Evolutionary conservation across 345 rosid species (phyloP).

Genomic region (Eucalyptus victrix): DNA sequence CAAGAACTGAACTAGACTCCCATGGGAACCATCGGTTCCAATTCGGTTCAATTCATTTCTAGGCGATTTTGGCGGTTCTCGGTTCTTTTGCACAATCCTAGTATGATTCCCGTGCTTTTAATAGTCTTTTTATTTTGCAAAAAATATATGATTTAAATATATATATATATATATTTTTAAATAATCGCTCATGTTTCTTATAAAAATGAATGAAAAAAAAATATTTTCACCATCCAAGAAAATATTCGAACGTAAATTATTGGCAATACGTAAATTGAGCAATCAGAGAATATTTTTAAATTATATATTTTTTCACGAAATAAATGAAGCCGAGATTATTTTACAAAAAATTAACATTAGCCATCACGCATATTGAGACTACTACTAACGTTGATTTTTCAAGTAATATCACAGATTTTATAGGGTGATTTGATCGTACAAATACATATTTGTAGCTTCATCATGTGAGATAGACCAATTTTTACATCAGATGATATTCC

Average conservation of each 20-base stretch:
- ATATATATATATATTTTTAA: too few species aligned
- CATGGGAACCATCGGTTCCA: fast-evolving
- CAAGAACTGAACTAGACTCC: fast-evolving
- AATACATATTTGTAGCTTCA: neutral
- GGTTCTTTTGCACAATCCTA: fast-evolving
- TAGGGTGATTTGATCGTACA: too few species aligned
- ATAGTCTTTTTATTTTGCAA: fast-evolving
- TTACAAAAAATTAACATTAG: neutral
- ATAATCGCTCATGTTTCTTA: too few species aligned
- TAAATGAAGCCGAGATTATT: neutral
- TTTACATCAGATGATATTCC: neutral
- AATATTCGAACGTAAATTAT: too few species aligned
- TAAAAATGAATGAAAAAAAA: too few species aligned
- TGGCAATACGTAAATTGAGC: neutral
- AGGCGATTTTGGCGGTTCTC: fast-evolving
- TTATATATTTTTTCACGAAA: neutral
- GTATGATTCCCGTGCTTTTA: too few species aligned
- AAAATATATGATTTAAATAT: too few species aligned
- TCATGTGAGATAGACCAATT: neutral
- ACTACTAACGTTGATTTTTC: neutral
- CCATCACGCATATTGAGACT: neutral
- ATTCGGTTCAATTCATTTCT: fast-evolving
- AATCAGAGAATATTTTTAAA: neutral
- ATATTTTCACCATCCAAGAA: too few species aligned
- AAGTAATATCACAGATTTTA: neutral